Evolutionary conservation across 257 asterid genomes (phyloP).

Genomic region (Lycium ferocissimum): DNA sequence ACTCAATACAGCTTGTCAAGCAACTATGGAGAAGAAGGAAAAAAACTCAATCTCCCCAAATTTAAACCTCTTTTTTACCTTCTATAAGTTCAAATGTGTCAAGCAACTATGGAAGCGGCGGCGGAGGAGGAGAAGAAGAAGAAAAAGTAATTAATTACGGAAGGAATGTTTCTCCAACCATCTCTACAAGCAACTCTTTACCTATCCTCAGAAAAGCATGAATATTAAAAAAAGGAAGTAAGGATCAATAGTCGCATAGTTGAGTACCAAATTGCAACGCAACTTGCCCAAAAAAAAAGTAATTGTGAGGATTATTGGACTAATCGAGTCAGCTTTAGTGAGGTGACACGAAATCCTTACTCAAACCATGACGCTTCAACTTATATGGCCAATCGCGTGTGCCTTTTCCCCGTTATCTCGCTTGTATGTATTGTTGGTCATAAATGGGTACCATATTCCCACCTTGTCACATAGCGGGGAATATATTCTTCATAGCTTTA

Average conservation of each 20-base stretch:
- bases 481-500: slow-evolving; percentile 28
- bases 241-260: background rate
- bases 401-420: background rate
- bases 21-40: background rate
- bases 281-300: background rate
- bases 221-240: background rate
- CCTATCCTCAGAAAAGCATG: background rate
- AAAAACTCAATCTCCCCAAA: background rate
- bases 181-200: slow-evolving; percentile 20
- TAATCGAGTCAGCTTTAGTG: background rate
- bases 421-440: background rate
- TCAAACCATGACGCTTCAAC: slow-evolving; percentile 2
- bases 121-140: background rate
- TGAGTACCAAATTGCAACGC: background rate
- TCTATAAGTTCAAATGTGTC: background rate
- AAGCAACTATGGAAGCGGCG: slow-evolving; percentile 2
- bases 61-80: background rate
- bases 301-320: background rate
- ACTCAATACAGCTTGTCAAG: slow-evolving; percentile 14
- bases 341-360: slow-evolving; percentile 2
- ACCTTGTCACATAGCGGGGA: slow-evolving; percentile 24
- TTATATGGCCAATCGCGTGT: background rate
- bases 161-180: slow-evolving; percentile 27
- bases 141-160: slow-evolving; percentile 1
- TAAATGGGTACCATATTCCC: slow-evolving; percentile 17